Evolutionary conservation across 192 early-diverging fungal genomes (phyloP).

Genomic region (Chytriomyces confervae): DNA sequence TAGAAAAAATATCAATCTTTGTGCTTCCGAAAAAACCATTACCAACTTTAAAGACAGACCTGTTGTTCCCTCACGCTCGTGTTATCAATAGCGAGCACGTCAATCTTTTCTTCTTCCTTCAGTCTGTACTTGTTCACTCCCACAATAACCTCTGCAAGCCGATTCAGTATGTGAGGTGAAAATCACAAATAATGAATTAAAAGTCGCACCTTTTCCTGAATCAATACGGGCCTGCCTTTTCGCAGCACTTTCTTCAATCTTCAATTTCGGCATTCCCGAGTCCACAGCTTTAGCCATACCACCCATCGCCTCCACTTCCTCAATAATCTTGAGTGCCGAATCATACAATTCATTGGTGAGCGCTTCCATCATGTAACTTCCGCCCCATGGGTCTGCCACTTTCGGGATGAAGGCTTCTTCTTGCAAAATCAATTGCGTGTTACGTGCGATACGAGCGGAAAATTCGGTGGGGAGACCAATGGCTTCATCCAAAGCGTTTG

Average conservation of each 20-base stretch:
- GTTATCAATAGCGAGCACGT: constrained; percentile 86
- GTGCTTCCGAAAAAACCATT: constrained; percentile 3
- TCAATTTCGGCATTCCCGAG: constrained; percentile 86
- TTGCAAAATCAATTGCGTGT: constrained; percentile 89
- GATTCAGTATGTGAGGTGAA: background rate
- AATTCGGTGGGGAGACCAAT: constrained; percentile 86
- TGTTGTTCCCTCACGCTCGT: constrained; percentile 69
- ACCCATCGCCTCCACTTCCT: constrained; percentile 83
- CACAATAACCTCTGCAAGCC: constrained; percentile 74
- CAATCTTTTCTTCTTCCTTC: constrained; percentile 64
- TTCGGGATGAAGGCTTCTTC: constrained; percentile 86
- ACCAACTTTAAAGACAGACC: constrained; percentile 24
- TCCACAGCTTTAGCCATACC: constrained; percentile 92
- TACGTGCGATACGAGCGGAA: constrained; percentile 85
- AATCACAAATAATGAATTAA: background rate
- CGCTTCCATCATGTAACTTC: constrained; percentile 92
- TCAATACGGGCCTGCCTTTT: constrained; percentile 89
- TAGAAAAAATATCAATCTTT: background rate
- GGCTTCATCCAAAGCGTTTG: constrained; percentile 91
- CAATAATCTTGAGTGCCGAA: constrained; percentile 68
- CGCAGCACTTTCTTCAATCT: constrained; percentile 87
- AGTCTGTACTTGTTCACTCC: constrained; percentile 86
- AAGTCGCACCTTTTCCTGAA: constrained; percentile 70
- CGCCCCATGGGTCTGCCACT: constrained; percentile 92
- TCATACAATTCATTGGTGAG: constrained; percentile 83